A percentile compares a stretch with the other conserved stretches of the same genome.
phyloP scores from a whole-genome alignment of 345 rosid genomes.

The Lumnitzera littorea region DNA sequence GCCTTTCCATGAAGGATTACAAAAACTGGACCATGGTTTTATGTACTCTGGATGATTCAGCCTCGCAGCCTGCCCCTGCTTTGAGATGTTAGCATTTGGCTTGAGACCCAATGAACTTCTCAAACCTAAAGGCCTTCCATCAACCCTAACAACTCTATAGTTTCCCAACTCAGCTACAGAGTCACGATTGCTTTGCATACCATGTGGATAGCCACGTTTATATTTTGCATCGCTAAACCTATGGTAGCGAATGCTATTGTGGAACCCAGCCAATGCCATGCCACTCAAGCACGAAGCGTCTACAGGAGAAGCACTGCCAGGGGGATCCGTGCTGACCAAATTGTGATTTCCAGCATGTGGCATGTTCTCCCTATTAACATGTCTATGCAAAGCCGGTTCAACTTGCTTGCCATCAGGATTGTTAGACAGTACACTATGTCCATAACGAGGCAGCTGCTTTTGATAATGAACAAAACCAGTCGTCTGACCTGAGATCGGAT shows the following conservation, averaged over 20 bases:
- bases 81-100: slow-evolving; percentile 13
- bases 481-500: not conserved
- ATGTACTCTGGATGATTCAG: not conserved
- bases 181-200: slow-evolving; percentile 6
- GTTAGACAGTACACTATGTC: not conserved
- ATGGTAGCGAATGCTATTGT: slow-evolving; percentile 10
- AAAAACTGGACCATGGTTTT: slow-evolving; percentile 4
- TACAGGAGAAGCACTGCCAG: slow-evolving; percentile 9
- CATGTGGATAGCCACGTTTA: slow-evolving; percentile 9
- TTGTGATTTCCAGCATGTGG: slow-evolving; percentile 5
- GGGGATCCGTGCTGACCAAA: not conserved
- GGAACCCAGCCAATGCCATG: slow-evolving; percentile 1
- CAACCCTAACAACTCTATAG: slow-evolving; percentile 8
- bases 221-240: slow-evolving; percentile 4
- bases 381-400: not conserved
- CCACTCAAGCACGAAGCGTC: slow-evolving; percentile 2
- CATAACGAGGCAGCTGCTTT: slow-evolving; percentile 1
- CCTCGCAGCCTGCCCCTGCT: slow-evolving; percentile 13
- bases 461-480: not conserved
- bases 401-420: slow-evolving; percentile 6
- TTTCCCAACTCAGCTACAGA: slow-evolving; percentile 5
- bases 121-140: slow-evolving; percentile 8
- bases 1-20: slow-evolving; percentile 2
- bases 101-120: slow-evolving; percentile 9
- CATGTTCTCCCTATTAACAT: slow-evolving; percentile 24